Evolutionary conservation across 352 stramenopile species (phyloP), one percentile per base, ranked within the genome.

Genomic region (Pythium coloratum): DNA sequence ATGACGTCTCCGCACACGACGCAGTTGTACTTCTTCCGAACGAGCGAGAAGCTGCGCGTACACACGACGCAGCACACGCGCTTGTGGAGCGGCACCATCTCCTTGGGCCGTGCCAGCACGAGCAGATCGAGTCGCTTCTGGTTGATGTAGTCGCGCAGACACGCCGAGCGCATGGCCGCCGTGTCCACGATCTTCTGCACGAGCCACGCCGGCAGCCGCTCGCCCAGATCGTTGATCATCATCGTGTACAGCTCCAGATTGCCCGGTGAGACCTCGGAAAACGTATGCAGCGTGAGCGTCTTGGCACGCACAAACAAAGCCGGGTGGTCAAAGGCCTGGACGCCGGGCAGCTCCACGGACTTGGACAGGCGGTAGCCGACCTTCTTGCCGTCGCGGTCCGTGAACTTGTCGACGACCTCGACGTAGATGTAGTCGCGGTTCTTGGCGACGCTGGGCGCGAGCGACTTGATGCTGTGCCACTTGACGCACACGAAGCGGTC

Each of bases 11-110:
- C 86, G 56, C 86, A 94, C 32, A 76, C 86, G 14, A 76, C 81
- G 61, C 86, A 94, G 58, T 91, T 92, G 72, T 94, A 91, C 63
- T 94, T 94, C 67, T 94, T 94, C 26, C 86, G 77, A 47, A 94
- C 82, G 26, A 94, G 77, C 24, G 86, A 93, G 63, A 94, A 94
- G 64, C 84, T 91, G 30, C 86, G 85, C 2, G 86, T 94, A 63
- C 86, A 94, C 9, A 94, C 80, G 10, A 89, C 71, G 63, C 86
- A 94, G 66, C 81, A 92, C 28, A 91, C 75, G n/a, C 86, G 84
- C 49, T 85, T 84, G 57, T 70, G 72, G 59, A 91, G 71, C 14
- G 86, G 84, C 28, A 94, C 82, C 71, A 91, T 84, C 26, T 92
- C 81, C 46, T 80, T 83, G 10, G 84, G 80, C 20, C 76, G 74